Conservation (phyloP, 2,329 filamentous ascomycete genomes). For the Colletotrichum sp. region DNA sequence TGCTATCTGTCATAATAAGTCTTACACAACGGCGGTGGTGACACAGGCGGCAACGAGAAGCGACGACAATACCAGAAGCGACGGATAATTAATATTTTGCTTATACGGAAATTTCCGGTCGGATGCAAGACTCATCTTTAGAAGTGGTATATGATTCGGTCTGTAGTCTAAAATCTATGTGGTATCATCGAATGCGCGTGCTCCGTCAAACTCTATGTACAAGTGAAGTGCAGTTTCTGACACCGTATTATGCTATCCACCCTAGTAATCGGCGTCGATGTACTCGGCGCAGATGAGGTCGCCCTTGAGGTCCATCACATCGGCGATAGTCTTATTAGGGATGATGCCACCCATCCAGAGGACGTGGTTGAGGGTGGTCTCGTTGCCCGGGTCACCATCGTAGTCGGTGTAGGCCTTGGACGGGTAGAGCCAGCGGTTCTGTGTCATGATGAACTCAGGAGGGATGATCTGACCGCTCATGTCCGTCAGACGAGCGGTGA, state of each 20-base stretch:
- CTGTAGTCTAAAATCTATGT: neutral
- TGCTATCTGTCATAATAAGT: neutral
- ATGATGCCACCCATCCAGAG: constrained; percentile 30
- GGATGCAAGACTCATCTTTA: neutral
- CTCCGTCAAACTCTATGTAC: neutral
- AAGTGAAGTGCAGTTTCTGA: neutral
- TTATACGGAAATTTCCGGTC: no score
- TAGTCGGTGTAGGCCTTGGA: constrained; percentile 4
- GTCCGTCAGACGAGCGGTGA: neutral
- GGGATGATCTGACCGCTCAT: constrained; percentile 1
- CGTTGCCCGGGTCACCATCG: constrained; percentile 23
- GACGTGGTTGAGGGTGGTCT: constrained; percentile 27
- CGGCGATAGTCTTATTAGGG: constrained; percentile 23
- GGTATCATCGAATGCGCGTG: neutral
- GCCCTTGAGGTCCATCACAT: constrained; percentile 32
- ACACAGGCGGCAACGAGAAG: no score
- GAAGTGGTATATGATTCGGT: neutral
- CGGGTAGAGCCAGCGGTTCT: constrained; percentile 1
- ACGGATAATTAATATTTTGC: no score
- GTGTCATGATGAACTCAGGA: neutral
- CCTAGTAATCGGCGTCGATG: neutral
- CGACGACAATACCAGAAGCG: no score
- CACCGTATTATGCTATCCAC: neutral
- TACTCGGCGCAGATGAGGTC: constrained; percentile 30
- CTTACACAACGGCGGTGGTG: neutral